A percentile compares a stretch with the other conserved stretches of the same genome.
phyloP scores from a whole-genome alignment of 495 filamentous ascomycete genomes.

The Daldinia decipiens region DNA sequence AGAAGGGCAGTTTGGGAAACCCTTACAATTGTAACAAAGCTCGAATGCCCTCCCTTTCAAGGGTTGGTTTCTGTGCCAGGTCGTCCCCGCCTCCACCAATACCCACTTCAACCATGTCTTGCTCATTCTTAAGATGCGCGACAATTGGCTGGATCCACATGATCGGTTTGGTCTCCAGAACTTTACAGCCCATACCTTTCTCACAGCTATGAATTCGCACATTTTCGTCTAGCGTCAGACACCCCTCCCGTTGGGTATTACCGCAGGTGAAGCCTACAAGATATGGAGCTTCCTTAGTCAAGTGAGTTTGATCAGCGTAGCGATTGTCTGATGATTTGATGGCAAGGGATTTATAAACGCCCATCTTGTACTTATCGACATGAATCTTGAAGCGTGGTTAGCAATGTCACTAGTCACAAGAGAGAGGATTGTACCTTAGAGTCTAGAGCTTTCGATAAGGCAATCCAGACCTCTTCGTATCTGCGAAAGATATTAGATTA shows the following conservation, averaged over 20 bases:
- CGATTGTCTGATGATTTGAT: slow-evolving; percentile 46
- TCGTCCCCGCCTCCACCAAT: slow-evolving; percentile 84
- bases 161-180: slow-evolving; percentile 63
- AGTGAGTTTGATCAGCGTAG: slow-evolving; percentile 51
- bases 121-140: slow-evolving; percentile 62
- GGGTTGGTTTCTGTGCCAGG: slow-evolving; percentile 69
- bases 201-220: slow-evolving; percentile 92
- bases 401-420: not conserved
- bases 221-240: slow-evolving; percentile 70
- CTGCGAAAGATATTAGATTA: slow-evolving; percentile 32
- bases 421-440: slow-evolving; percentile 61
- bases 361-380: slow-evolving; percentile 80
- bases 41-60: slow-evolving; percentile 56
- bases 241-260: slow-evolving; percentile 74
- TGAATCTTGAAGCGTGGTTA: slow-evolving; percentile 68
- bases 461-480: slow-evolving; percentile 91
- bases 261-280: slow-evolving; percentile 82
- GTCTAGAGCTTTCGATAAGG: slow-evolving; percentile 74
- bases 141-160: slow-evolving; percentile 86
- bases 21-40: slow-evolving; percentile 62
- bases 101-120: slow-evolving; percentile 75
- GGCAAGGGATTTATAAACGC: slow-evolving; percentile 74
- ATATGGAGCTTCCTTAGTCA: slow-evolving; percentile 67
- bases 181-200: slow-evolving; percentile 70
- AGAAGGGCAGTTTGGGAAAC: not conserved